phyloP scores from a whole-genome alignment of 805 yeast genomes.

The Lipomyces sp. region DNA sequence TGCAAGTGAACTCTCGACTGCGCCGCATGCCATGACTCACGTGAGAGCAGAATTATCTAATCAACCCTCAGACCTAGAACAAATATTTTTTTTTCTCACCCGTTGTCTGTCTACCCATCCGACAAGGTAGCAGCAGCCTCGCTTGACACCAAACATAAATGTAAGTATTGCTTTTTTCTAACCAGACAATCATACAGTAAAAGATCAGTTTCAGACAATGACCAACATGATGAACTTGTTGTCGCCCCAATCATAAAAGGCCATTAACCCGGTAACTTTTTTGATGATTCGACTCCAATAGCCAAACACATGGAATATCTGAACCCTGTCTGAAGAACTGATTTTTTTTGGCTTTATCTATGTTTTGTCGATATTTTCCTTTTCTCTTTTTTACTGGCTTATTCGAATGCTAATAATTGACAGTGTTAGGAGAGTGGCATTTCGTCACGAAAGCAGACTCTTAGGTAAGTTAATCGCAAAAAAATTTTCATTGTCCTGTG shows the following conservation, averaged over 20 bases:
- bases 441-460: no score
- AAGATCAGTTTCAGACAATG: background rate
- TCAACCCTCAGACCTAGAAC: no score
- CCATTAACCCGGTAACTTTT: conserved; percentile 28
- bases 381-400: no score
- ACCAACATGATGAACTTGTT: conserved; percentile 32
- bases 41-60: no score
- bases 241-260: conserved; percentile 40
- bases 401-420: background rate
- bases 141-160: background rate
- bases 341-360: background rate
- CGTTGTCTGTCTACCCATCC: no score
- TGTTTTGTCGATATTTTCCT: no score
- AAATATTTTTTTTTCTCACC: no score
- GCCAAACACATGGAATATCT: conserved; percentile 36
- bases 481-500: background rate
- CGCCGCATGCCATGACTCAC: no score
- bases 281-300: conserved; percentile 39
- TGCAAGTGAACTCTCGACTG: no score
- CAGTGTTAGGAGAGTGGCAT: background rate
- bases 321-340: conserved; percentile 9
- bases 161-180: background rate
- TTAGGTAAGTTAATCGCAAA: background rate
- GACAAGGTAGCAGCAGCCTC: no score
- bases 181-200: background rate